Evolutionary conservation across 148 eudicot genomes (phyloP).

Genomic region (Pouteria glomerata): DNA sequence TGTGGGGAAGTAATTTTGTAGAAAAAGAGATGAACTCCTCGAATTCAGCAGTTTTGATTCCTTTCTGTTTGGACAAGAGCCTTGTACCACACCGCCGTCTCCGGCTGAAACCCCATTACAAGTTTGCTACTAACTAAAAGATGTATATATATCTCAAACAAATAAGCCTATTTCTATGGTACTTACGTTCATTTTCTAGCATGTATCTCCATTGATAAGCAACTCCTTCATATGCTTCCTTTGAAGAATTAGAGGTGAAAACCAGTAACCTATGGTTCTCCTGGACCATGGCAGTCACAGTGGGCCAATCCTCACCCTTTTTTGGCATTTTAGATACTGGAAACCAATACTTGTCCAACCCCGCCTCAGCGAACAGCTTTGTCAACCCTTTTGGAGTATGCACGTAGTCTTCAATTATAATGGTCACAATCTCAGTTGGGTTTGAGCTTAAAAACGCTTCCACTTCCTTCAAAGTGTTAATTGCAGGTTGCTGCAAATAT

Average conservation of each 20-base stretch:
- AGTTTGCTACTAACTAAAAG: slow-evolving; percentile 3
- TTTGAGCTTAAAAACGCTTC: slow-evolving; percentile 78
- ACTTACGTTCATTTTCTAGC: slow-evolving; percentile 90
- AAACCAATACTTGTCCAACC: slow-evolving; percentile 84
- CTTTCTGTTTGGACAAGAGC: slow-evolving; percentile 83
- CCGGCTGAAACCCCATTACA: slow-evolving; percentile 69
- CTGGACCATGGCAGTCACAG: slow-evolving; percentile 70
- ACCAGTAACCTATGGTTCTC: slow-evolving; percentile 77
- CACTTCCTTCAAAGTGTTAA: slow-evolving; percentile 79
- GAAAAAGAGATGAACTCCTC: slow-evolving; percentile 65
- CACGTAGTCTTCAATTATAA: slow-evolving; percentile 98
- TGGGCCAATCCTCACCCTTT: slow-evolving; percentile 93
- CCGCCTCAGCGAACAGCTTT: slow-evolving; percentile 68
- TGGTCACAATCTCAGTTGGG: slow-evolving; percentile 84
- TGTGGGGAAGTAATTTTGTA: slow-evolving; percentile 84
- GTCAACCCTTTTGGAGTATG: slow-evolving; percentile 84
- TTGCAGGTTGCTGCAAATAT: slow-evolving; percentile 67
- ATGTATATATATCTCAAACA: too few relatives aligned
- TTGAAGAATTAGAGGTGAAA: slow-evolving; percentile 92
- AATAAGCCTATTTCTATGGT: neutral
- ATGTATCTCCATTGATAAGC: slow-evolving; percentile 98
- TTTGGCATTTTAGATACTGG: slow-evolving; percentile 91
- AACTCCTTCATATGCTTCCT: slow-evolving; percentile 86
- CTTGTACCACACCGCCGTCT: slow-evolving; percentile 72
- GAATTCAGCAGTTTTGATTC: slow-evolving; percentile 76